A percentile compares a stretch with the other conserved stretches of the same genome.
These are phyloP conservation scores for Fusarium algeriense DNA, from an alignment of 2,329 filamentous ascomycete genomes.

Conservation along the genomic window DNA sequence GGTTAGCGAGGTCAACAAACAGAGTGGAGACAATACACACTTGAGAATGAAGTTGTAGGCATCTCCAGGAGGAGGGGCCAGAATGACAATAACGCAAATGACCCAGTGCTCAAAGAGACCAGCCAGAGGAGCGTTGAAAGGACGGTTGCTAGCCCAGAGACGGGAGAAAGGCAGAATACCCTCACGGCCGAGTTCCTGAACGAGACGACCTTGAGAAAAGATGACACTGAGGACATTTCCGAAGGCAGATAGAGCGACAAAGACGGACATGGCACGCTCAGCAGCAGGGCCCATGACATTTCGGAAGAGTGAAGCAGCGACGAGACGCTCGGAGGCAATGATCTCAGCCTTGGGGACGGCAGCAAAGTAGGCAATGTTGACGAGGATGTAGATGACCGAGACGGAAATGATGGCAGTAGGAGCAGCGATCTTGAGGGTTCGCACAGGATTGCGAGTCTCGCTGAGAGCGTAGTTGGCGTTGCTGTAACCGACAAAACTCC, in stretches of 20 bases:
- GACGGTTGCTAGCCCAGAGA: slow-evolving; percentile 73
- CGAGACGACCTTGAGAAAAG: slow-evolving; percentile 75
- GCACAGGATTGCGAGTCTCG: slow-evolving; percentile 74
- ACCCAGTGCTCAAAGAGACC: slow-evolving; percentile 74
- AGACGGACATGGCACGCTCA: slow-evolving; percentile 71
- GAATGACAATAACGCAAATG: slow-evolving; percentile 73
- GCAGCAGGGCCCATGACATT: slow-evolving; percentile 67
- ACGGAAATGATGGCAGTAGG: slow-evolving; percentile 70
- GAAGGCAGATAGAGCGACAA: slow-evolving; percentile 75
- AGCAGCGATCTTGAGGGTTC: slow-evolving; percentile 74
- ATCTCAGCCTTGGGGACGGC: slow-evolving; percentile 67
- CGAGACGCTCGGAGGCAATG: slow-evolving; percentile 62
- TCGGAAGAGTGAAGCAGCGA: slow-evolving; percentile 67
- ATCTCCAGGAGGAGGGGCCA: slow-evolving; percentile 75
- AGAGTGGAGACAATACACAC: slow-evolving; percentile 47
- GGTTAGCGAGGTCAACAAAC: not conserved
- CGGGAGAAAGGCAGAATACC: slow-evolving; percentile 73
- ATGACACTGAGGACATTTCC: slow-evolving; percentile 77
- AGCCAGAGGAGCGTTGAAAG: slow-evolving; percentile 71
- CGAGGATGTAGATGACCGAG: slow-evolving; percentile 73
- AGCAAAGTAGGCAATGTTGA: slow-evolving; percentile 76
- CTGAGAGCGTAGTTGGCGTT: slow-evolving; percentile 76
- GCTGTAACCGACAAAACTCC: slow-evolving; percentile 76
- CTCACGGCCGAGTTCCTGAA: slow-evolving; percentile 75
- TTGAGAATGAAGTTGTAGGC: slow-evolving; percentile 74